Conservation (phyloP, 257 asterid genomes). For the Leptodermis oblonga region DNA sequence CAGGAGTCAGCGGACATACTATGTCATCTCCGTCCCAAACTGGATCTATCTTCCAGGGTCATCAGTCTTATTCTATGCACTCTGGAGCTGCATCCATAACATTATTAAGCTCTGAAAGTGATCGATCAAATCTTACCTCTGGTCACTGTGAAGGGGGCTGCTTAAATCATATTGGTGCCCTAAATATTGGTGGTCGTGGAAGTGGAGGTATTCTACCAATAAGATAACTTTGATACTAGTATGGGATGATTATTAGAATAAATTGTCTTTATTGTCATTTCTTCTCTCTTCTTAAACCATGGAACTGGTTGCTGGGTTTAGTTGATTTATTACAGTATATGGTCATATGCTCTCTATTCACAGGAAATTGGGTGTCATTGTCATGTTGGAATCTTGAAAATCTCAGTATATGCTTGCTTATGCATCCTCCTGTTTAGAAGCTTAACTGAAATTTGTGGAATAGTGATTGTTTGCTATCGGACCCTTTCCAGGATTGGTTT, state of each 20-base stretch:
- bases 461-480: not conserved
- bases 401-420: not conserved
- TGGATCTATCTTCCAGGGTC: conserved; percentile 46
- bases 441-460: not conserved
- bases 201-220: conserved; percentile 54
- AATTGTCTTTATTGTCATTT: not conserved
- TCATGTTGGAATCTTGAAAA: not conserved
- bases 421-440: not conserved
- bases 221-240: not conserved
- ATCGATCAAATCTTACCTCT: conserved; percentile 34
- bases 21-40: conserved; percentile 51
- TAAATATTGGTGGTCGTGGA: conserved; percentile 71
- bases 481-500: not conserved
- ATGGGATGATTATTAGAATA: not conserved
- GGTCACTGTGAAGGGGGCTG: conserved; percentile 26
- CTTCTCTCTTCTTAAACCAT: too few species aligned
- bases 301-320: not conserved
- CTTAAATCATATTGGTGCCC: conserved; percentile 41
- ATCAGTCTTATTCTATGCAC: conserved; percentile 50
- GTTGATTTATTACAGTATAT: not conserved
- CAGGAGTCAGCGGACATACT: conserved; percentile 53
- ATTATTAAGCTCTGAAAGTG: conserved; percentile 37
- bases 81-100: conserved; percentile 40
- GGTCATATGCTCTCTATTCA: not conserved
- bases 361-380: not conserved